Base-by-base conservation (phyloP, 345 rosid species). In the Erysimum cheiranthoides region DNA sequence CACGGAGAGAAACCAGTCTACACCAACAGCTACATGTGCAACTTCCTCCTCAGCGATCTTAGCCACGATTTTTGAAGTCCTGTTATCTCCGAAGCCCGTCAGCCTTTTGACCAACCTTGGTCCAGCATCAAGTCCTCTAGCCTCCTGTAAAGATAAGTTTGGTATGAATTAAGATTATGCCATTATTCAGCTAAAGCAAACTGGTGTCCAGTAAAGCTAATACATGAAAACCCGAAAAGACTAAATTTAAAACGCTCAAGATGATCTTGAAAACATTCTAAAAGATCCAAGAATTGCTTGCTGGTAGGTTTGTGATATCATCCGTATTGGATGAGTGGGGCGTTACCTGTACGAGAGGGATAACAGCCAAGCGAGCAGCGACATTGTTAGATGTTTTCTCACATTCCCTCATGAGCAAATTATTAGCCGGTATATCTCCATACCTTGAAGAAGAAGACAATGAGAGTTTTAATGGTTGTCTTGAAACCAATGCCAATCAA, bases 71-170 rank as follows among this genome's bases (percentile, higher is more conserved):
- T 83, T 82, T 21, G 98, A 92, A 58, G 96, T 89, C 77, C 79
- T 87, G 14, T 78, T 76, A 80, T 94, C 97, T 62, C 98, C 98
- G 52, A 87, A 94, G 8, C 97, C 96, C 0, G 85, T 82, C 84
- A 94, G 70, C 70, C 78, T 92, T 79, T 92, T 86, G 66, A 91
- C 97, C 52, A 93, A 83, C 60, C 98, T 90, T 57, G 97, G 97
- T 75, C 97, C 98, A 75, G 98, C 97, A 81, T 94, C 97, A 76
- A 94, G 98, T 50, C 96, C 98, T 77, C 97, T 83, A 46, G 98
- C 98, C 82, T 92, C 98, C 98, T 94, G 74, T 47, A 66, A 8
- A 53, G 40, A 60, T 64, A 57, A 71, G 12, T 40, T 6, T 64
- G 47, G 31, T 56, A 50, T 39, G 68, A 38, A 53, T 39, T 5